A percentile compares a stretch with the other conserved stretches of the same genome.
Evolutionary conservation across 768 basidiomycete species (phyloP).

Genomic region (Tubosaeta sp.): DNA sequence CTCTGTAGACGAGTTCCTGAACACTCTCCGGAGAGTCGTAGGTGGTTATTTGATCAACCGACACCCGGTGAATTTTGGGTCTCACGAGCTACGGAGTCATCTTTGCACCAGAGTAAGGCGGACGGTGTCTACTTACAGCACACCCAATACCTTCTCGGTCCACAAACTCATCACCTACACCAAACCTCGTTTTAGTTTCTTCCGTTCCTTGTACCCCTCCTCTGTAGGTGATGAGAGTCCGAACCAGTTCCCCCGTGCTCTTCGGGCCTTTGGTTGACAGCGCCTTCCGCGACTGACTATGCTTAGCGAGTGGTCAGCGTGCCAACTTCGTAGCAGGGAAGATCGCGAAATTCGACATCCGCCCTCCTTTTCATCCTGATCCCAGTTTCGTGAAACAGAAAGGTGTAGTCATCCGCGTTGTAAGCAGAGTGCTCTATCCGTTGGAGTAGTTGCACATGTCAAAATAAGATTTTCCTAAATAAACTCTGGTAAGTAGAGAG

Average conservation of each 20-base stretch:
- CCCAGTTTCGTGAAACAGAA: neutral
- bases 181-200: neutral
- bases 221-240: neutral
- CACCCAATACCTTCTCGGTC: neutral
- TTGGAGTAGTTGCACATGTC: neutral
- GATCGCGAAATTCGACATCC: neutral
- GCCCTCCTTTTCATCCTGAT: neutral
- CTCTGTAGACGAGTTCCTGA: neutral
- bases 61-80: neutral
- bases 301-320: neutral
- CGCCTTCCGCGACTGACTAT: neutral
- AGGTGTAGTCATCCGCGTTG: neutral
- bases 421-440: neutral
- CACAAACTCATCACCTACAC: neutral
- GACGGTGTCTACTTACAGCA: neutral
- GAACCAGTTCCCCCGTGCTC: neutral
- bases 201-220: neutral
- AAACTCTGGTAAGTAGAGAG: neutral
- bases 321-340: neutral
- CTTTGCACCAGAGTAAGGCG: neutral
- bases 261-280: neutral
- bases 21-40: neutral
- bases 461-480: neutral
- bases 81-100: neutral
- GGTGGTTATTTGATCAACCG: neutral